Percentiles rank a stretch among this genome's conserved stretches.
Evolutionary conservation across 2,329 filamentous ascomycete species (phyloP).

Genomic region (Leptographium lundbergii): DNA sequence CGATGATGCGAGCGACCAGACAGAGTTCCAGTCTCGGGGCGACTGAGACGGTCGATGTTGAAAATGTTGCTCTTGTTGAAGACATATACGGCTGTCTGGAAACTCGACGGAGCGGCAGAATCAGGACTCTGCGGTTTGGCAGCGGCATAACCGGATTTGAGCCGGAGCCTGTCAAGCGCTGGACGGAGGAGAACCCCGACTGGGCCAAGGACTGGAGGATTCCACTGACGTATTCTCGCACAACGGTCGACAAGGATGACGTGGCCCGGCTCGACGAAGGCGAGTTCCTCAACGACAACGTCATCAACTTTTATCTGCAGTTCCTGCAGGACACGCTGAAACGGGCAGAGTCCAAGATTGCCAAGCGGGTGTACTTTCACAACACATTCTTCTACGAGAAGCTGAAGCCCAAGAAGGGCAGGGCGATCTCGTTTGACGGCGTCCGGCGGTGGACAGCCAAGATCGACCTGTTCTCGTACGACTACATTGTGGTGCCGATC

Average conservation of each 20-base stretch:
- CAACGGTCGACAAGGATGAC: slow-evolving; percentile 58
- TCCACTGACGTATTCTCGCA: slow-evolving; percentile 52
- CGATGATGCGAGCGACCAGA: not conserved
- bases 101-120: not conserved
- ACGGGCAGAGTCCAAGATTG: slow-evolving; percentile 37
- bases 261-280: slow-evolving; percentile 69
- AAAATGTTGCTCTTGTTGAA: not conserved
- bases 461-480: slow-evolving; percentile 70
- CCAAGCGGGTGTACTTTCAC: slow-evolving; percentile 68
- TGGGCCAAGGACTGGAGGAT: slow-evolving; percentile 31
- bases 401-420: slow-evolving; percentile 48
- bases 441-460: slow-evolving; percentile 82
- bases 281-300: slow-evolving; percentile 82
- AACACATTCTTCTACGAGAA: slow-evolving; percentile 86
- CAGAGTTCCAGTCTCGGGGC: not conserved
- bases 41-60: not conserved
- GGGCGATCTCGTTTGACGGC: slow-evolving; percentile 65
- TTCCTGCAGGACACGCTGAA: slow-evolving; percentile 53
- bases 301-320: slow-evolving; percentile 79
- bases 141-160: not conserved
- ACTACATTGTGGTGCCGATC: slow-evolving; percentile 86
- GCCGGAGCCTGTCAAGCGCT: slow-evolving; percentile 19
- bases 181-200: slow-evolving; percentile 27
- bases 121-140: not conserved
- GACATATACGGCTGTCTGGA: not conserved